These are phyloP conservation scores for Aspergillus texensis DNA, from an alignment of 2,329 filamentous ascomycete species.

Conservation along the genomic window DNA sequence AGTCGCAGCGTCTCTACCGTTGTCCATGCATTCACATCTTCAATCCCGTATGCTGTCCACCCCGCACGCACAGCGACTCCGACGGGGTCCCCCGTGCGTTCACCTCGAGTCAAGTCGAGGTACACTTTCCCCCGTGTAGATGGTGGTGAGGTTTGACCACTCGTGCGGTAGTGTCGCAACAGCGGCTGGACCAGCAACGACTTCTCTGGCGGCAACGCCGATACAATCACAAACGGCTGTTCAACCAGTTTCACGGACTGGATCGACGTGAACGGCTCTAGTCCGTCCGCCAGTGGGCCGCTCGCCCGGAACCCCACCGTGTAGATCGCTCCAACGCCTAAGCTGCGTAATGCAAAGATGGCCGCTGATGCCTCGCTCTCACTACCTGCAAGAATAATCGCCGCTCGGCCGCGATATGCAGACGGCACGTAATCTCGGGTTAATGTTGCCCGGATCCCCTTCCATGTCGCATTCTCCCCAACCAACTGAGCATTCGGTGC, in stretches of 20 bases:
- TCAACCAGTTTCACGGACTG: slow-evolving; percentile 80
- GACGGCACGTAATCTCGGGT: slow-evolving; percentile 81
- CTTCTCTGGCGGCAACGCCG: slow-evolving; percentile 76
- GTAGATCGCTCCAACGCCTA: slow-evolving; percentile 77
- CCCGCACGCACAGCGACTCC: slow-evolving; percentile 72
- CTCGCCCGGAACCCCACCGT: slow-evolving; percentile 76
- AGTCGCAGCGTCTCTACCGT: slow-evolving; percentile 79
- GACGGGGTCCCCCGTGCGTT: slow-evolving; percentile 69
- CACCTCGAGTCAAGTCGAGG: slow-evolving; percentile 72
- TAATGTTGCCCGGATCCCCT: slow-evolving; percentile 78
- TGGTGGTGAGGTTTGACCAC: slow-evolving; percentile 40
- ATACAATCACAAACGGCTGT: slow-evolving; percentile 79
- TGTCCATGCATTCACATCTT: slow-evolving; percentile 80
- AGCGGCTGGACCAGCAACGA: slow-evolving; percentile 77
- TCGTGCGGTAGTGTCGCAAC: slow-evolving; percentile 67
- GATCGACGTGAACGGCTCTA: slow-evolving; percentile 67
- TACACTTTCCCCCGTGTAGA: slow-evolving; percentile 67
- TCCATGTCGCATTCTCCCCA: slow-evolving; percentile 83
- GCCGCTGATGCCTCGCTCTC: slow-evolving; percentile 76
- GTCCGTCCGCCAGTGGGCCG: slow-evolving; percentile 62
- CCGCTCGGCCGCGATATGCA: slow-evolving; percentile 74
- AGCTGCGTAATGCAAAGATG: slow-evolving; percentile 75
- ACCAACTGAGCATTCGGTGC: slow-evolving; percentile 53
- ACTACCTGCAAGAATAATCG: slow-evolving; percentile 72
- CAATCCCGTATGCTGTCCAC: slow-evolving; percentile 77